phyloP scores from a whole-genome alignment of 345 rosid species.

The Eutrema japonicum region DNA sequence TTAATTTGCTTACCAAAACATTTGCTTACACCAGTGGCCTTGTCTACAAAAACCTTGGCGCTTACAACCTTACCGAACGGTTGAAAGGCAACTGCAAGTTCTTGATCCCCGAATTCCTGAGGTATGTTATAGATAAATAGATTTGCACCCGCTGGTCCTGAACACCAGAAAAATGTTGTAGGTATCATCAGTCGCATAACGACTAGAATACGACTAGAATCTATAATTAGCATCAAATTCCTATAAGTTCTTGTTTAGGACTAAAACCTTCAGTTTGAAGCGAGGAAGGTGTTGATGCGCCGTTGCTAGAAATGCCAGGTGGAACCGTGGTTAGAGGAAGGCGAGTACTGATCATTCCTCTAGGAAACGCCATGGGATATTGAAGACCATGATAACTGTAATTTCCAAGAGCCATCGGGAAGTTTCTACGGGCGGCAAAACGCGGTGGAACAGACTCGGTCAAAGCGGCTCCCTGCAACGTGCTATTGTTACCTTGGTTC shows the following conservation, averaged over 20 bases:
- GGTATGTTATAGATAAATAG: slow-evolving; percentile 97
- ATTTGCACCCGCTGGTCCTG: slow-evolving; percentile 98
- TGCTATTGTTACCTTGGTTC: slow-evolving; percentile 55
- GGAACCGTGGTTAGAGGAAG: slow-evolving; percentile 60
- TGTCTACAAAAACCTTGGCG: slow-evolving; percentile 91
- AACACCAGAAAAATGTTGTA: slow-evolving; percentile 1
- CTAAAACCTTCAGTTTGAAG: slow-evolving; percentile 81
- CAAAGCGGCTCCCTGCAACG: slow-evolving; percentile 53
- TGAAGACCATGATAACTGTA: slow-evolving; percentile 72
- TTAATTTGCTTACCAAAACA: slow-evolving; percentile 74
- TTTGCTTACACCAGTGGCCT: slow-evolving; percentile 91
- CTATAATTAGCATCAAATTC: background rate
- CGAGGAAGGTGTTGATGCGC: slow-evolving; percentile 58
- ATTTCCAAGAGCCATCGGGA: slow-evolving; percentile 68
- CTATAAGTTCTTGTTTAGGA: background rate
- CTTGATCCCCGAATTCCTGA: slow-evolving; percentile 91
- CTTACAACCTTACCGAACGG: slow-evolving; percentile 84
- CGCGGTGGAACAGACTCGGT: slow-evolving; percentile 57
- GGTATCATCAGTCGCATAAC: slow-evolving; percentile 6
- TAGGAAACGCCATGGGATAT: slow-evolving; percentile 75
- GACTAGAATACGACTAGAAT: background rate
- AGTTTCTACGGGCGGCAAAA: slow-evolving; percentile 68
- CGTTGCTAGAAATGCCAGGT: slow-evolving; percentile 53
- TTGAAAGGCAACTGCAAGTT: slow-evolving; percentile 78
- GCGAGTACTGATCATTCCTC: slow-evolving; percentile 67